Base-by-base conservation (phyloP, 176 grass and related monocot genomes). In the Cocos nucifera region DNA sequence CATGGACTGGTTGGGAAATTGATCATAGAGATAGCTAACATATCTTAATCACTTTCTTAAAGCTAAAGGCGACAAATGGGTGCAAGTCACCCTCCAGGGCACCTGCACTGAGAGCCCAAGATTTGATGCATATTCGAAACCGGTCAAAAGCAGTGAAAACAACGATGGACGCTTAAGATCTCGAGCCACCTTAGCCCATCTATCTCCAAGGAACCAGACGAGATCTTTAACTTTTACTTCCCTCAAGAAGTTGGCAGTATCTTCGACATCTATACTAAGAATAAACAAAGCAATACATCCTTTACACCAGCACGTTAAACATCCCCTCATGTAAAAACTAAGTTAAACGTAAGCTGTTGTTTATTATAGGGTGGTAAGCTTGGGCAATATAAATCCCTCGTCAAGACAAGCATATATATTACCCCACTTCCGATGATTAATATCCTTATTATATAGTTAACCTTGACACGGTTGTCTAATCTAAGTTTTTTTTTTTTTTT, bases 31-130 rank as follows among this genome's bases (percentile, higher is more conserved):
- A 88, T 95, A 85, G 78, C 81, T 75, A 73, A 57, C 77, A 79
- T 87, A 77, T 70, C 57, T 53, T 51, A 54, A 52, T 73, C 66
- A 55, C 81, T 89, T 87, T 78, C 12, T 93, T 80, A 95, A 95
- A 89, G 89, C 69, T 77, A 83, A 95, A 95, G 84, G 80, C 68
- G 61, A 78, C 71, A 87, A 73, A 74, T 79, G 71, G 64, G 75
- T 95, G 78, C 78, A 63, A 67, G 61, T 79, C 60, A 83, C 59
- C 58, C 19, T 22, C 63, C 65, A 80, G 57, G 74, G 76, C 79
- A 82, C 72, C 66, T 80, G 65, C 74, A 74, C 61, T 12, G 35
- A 44, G 35, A 44, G 10, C 35, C 19, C 19, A 19, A 17, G 19
- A 4, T 56, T 22, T 22, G 18, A 19, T 8, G 54, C 22, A 56